Conservation (phyloP, 345 rosid genomes). For the Rhodamnia rubescens region DNA sequence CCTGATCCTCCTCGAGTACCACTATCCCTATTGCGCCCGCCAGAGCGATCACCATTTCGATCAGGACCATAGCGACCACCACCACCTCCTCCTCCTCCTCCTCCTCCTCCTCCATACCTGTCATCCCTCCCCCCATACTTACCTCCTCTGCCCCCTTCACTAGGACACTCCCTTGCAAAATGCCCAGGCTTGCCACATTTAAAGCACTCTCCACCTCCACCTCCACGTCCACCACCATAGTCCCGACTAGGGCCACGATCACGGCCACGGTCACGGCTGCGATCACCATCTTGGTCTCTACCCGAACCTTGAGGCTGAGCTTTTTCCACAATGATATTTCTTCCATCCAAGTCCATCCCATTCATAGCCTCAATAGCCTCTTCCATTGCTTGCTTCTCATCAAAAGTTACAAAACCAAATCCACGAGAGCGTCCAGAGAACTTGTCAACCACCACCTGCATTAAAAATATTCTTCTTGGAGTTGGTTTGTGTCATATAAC, state of each 20-base stretch:
- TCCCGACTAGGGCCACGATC: constrained; percentile 36
- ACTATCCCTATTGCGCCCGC: constrained; percentile 61
- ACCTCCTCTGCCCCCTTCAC: constrained; percentile 29
- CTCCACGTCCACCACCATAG: constrained; percentile 34
- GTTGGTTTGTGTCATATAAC: neutral
- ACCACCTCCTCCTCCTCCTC: too few species aligned
- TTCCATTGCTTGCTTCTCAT: constrained; percentile 74
- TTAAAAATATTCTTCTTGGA: neutral
- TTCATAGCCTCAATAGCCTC: constrained; percentile 87
- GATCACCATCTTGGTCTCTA: constrained; percentile 70
- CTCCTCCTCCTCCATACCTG: constrained; percentile 9
- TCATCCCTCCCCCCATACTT: constrained; percentile 5
- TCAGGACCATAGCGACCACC: constrained; percentile 78
- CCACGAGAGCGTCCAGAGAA: constrained; percentile 94
- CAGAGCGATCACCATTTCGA: constrained; percentile 60
- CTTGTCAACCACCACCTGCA: constrained; percentile 86
- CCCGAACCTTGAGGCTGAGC: constrained; percentile 86
- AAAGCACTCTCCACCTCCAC: constrained; percentile 79
- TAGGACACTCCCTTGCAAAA: constrained; percentile 91
- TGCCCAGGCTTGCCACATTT: constrained; percentile 96
- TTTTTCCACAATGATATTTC: constrained; percentile 83
- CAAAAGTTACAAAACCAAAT: constrained; percentile 89
- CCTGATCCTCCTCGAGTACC: constrained; percentile 69
- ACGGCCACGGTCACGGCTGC: constrained; percentile 53
- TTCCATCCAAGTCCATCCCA: constrained; percentile 89